phyloP scores from a whole-genome alignment of 805 yeast genomes.

The Candida adriatica region DNA sequence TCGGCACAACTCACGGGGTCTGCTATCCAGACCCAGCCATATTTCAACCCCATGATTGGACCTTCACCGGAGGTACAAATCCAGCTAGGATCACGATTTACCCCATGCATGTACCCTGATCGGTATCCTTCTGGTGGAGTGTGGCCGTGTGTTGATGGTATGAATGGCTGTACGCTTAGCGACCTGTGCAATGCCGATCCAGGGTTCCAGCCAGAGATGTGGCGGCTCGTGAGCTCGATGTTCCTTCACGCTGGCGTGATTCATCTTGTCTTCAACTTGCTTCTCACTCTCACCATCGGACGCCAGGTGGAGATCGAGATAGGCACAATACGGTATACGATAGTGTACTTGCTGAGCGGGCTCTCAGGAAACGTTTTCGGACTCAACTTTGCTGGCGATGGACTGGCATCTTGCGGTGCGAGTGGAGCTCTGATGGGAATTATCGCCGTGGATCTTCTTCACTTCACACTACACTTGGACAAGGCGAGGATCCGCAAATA shows the following conservation, averaged over 20 bases:
- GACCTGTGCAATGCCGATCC: conserved; percentile 55
- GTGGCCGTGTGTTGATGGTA: conserved; percentile 52
- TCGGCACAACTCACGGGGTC: conserved; percentile 57
- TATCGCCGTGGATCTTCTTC: conserved; percentile 52
- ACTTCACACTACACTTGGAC: conserved; percentile 46
- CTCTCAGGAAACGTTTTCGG: conserved; percentile 63
- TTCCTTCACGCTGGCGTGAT: conserved; percentile 70
- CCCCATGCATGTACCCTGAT: conserved; percentile 56
- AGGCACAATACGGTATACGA: conserved; percentile 45
- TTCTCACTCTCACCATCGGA: conserved; percentile 58
- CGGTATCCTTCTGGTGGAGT: conserved; percentile 50
- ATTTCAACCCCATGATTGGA: conserved; percentile 74
- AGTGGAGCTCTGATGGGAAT: conserved; percentile 68
- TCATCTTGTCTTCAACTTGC: conserved; percentile 57
- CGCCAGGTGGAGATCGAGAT: conserved; percentile 48
- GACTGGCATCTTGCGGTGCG: conserved; percentile 63
- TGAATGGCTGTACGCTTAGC: conserved; percentile 49
- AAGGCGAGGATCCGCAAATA: conserved; percentile 41
- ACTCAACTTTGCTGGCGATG: conserved; percentile 61
- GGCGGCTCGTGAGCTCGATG: conserved; percentile 61
- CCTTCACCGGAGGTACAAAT: conserved; percentile 63
- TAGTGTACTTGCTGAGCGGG: conserved; percentile 56
- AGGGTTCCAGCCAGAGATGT: conserved; percentile 55
- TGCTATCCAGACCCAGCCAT: conserved; percentile 61
- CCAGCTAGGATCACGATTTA: conserved; percentile 63